Evolutionary conservation across 768 basidiomycete species (phyloP), one percentile per base, ranked within the genome.

Genomic region (Boletus sensibilis): DNA sequence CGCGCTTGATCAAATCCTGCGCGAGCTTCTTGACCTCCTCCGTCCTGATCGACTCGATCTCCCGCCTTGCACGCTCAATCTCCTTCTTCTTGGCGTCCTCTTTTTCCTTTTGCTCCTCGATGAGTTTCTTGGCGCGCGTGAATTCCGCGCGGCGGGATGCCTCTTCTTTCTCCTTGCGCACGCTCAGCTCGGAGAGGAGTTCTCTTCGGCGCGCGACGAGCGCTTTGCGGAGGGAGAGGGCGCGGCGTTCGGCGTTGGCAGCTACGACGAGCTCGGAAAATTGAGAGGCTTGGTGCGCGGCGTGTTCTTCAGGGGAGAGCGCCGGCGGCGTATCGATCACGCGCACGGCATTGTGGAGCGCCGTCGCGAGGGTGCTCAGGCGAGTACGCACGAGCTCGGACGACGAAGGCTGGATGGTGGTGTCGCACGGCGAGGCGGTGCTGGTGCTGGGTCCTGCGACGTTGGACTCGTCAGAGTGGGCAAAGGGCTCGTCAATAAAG

Each of bases 21-120:
- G 92, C 93, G 52, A 95, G 86, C 72, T 94, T 92, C 76, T 86
- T 87, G 41, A 92, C 90, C 71, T 98, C 94, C 56, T 85, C 83
- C 7, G 73, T 75, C 50, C 77, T 69, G 60, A 82, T 82, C 52
- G 67, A 69, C 62, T 87, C 85, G 49, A 87, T 81, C 68, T 91
- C 89, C 34, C 79, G 81, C 57, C 83, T 76, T 51, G 91, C 89
- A 29, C 77, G 82, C 64, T 94, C 94, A 56, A 94, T 83, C 76
- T 93, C 92, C 72, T 81, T 83, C 71, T 71, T 74, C 29, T 73
- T 76, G 7, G 62, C 73, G 40, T 92, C 88, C 68, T 90, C 88
- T 57, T 82, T 79, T 38, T 78, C 76, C 31, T 82, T 74, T 61
- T 77, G 81, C 45, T 73, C 77, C 62, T 89, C 85, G 66, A 90